Evolutionary conservation across 2,329 filamentous ascomycete species (phyloP), one percentile per base, ranked within the genome.

Genomic region (Sporothrix schenckii): DNA sequence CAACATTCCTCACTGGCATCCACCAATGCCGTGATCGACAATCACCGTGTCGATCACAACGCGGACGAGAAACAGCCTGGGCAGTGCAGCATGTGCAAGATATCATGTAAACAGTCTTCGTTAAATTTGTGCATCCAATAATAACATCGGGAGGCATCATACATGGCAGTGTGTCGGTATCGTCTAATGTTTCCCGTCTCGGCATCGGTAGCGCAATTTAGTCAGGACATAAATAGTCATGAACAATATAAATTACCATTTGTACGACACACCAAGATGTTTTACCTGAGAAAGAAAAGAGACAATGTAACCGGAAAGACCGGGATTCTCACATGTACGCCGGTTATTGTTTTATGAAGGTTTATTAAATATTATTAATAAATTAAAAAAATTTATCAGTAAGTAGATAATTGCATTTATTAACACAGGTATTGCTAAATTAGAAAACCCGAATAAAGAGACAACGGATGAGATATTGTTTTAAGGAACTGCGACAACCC

Each of bases 1-100:
- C 61, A 49, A 49, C 61, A 65, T 65, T 65, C 44, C 27, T 65
- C 44, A n/a, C 44, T 65, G n/a, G 34, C 39, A 47, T 13, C 21
- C 47, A 13, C 21, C 13, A 47, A 44, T 47, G 6, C 39, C 39
- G 39, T 44, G 39, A 47, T 63, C 58, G 58, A 13, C 39, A 13
- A 47, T n/a, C 56, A 61, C 39, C 39, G n/a, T 24, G 58, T n/a
- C 58, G 24, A 50, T 49, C 41, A 50, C 24, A 65, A 50, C 44
- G 61, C 14, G 24, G 44, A 30, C 16, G 24, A 65, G 61, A 34
- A 44, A 65, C 44, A 65, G 27, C 16, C n/a, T n/a, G 61, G 19
- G 44, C 44, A 30, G 9, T 50, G 50, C 24, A 65, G 4, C 21
- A 39, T 16, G 19, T 30, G 6, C 14, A 41, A 60, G 16, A 39